Evolutionary conservation across 2,329 filamentous ascomycete genomes (phyloP).

Genomic region (Aspergillus fumigatiaffinis): DNA sequence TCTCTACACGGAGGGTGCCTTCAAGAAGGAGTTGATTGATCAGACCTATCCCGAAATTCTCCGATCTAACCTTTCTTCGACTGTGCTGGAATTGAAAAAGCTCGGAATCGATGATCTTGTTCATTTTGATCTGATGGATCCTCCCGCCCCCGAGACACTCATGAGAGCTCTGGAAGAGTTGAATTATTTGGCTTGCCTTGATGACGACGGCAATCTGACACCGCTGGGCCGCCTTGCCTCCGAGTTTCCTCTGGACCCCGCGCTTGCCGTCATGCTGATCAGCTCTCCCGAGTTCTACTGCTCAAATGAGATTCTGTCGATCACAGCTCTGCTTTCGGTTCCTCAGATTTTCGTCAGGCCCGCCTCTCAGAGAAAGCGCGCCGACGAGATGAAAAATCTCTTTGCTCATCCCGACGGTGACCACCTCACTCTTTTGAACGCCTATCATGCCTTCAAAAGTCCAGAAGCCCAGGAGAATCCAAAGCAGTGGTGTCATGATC

Average conservation of each 20-base stretch:
- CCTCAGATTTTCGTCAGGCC: conserved; percentile 92
- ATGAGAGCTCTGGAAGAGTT: conserved; percentile 97
- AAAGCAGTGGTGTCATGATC: conserved; percentile 94
- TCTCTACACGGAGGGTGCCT: conserved; percentile 89
- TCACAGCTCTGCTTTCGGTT: conserved; percentile 89
- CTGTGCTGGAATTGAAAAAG: conserved; percentile 95
- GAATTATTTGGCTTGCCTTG: conserved; percentile 93
- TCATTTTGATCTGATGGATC: conserved; percentile 98
- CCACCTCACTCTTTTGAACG: conserved; percentile 92
- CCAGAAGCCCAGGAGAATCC: conserved; percentile 65
- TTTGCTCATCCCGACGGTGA: conserved; percentile 93
- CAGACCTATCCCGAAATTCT: conserved; percentile 96
- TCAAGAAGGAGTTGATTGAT: conserved; percentile 97
- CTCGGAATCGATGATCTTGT: conserved; percentile 92
- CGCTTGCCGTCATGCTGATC: conserved; percentile 95
- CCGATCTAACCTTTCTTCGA: conserved; percentile 89
- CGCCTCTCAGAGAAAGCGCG: conserved; percentile 76
- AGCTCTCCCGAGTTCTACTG: conserved; percentile 97
- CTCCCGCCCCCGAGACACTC: conserved; percentile 93
- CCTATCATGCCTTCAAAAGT: conserved; percentile 94
- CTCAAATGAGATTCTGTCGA: conserved; percentile 95
- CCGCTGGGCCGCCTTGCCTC: conserved; percentile 80
- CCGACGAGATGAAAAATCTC: conserved; percentile 94
- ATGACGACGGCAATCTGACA: conserved; percentile 93
- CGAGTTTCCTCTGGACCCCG: conserved; percentile 91